Conservation (phyloP, 1,139 yeast genomes). For the Kazachstania sp. region DNA sequence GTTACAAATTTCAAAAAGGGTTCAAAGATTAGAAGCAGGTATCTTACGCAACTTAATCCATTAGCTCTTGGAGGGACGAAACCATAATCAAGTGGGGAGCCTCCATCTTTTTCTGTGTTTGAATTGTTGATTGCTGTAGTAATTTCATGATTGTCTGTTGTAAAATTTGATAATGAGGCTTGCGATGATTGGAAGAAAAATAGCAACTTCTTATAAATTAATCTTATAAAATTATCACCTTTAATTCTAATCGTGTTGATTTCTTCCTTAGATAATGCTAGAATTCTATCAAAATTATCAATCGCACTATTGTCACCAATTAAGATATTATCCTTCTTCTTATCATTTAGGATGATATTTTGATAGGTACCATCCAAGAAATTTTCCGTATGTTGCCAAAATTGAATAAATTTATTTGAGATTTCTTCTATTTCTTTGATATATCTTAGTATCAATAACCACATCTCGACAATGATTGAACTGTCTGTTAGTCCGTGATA, state of each 20-base stretch:
- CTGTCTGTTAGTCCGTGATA: slow-evolving; percentile 34
- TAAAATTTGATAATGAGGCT: slow-evolving; percentile 16
- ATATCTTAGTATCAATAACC: slow-evolving; percentile 43
- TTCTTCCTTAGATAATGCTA: slow-evolving; percentile 34
- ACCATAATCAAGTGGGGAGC: slow-evolving; percentile 36
- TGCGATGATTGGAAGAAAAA: slow-evolving; percentile 34
- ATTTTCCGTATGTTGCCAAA: slow-evolving; percentile 41
- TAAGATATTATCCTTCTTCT: slow-evolving; percentile 34
- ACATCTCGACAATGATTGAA: slow-evolving; percentile 44
- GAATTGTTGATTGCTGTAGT: slow-evolving; percentile 3
- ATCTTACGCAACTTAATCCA: slow-evolving; percentile 46
- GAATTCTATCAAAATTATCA: slow-evolving; percentile 20
- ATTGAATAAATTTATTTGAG: slow-evolving; percentile 32
- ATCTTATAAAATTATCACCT: slow-evolving; percentile 31
- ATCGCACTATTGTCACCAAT: slow-evolving; percentile 23
- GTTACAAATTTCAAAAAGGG: slow-evolving; percentile 36
- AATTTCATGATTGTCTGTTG: not conserved
- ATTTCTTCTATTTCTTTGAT: slow-evolving; percentile 35
- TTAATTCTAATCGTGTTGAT: slow-evolving; percentile 33
- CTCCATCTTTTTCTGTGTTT: slow-evolving; percentile 15
- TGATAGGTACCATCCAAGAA: slow-evolving; percentile 41
- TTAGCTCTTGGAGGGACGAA: slow-evolving; percentile 56
- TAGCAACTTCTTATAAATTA: slow-evolving; percentile 33
- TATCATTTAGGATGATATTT: slow-evolving; percentile 36
- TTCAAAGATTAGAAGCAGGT: slow-evolving; percentile 37